These are phyloP conservation scores for Nephelium lappaceum DNA, from an alignment of 345 rosid species.

Conservation along the genomic window DNA sequence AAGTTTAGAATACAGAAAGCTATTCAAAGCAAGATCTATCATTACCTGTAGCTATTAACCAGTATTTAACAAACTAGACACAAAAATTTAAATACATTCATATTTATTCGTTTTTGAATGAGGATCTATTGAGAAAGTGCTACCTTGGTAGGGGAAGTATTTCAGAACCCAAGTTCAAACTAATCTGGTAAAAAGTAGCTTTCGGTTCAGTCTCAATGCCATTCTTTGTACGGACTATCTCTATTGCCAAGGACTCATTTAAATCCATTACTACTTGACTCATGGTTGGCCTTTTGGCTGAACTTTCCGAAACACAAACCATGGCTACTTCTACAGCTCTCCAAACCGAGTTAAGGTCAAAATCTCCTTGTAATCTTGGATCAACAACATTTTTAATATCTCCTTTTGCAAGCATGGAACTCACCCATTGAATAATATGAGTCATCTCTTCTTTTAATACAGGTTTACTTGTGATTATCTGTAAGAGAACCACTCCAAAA, in stretches of 20 bases:
- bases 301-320: conserved; percentile 36
- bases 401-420: conserved; percentile 38
- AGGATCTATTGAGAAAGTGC: neutral
- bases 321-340: conserved; percentile 50
- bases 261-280: conserved; percentile 33
- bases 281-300: conserved; percentile 37
- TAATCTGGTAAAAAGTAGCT: neutral
- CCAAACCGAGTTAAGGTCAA: conserved; percentile 33
- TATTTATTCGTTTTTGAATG: too few species aligned
- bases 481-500: conserved; percentile 13
- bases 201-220: neutral
- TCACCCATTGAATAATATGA: conserved; percentile 44
- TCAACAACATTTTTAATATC: conserved; percentile 43
- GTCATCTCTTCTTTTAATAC: conserved; percentile 24
- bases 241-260: neutral
- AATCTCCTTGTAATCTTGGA: conserved; percentile 39
- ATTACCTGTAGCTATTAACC: too few species aligned
- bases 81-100: too few species aligned
- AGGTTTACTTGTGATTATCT: conserved; percentile 38
- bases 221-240: neutral
- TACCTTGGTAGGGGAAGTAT: neutral
- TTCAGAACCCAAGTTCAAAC: neutral
- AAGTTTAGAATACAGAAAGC: too few species aligned
- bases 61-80: too few species aligned
- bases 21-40: too few species aligned